A percentile compares a stretch with the other conserved stretches of the same genome.
Evolutionary conservation across 305 asterid genomes (phyloP).

Genomic region (Fraxinus nigra): DNA sequence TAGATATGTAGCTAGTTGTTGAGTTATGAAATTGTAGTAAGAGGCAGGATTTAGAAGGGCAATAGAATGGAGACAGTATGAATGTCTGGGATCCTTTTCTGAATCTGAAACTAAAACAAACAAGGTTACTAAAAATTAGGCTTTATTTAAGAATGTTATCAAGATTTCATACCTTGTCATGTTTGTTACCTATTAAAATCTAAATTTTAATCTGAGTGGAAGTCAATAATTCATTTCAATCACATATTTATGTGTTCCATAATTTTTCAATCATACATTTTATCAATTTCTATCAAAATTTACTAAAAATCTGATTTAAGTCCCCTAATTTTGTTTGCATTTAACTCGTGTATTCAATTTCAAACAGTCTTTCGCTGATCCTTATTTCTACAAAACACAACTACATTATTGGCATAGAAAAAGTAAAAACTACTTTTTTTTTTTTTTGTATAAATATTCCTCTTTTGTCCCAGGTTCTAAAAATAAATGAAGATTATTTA

Average conservation of each 20-base stretch:
- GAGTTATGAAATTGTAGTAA: slow-evolving; percentile 1
- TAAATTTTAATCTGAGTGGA: too few relatives aligned
- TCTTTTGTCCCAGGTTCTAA: background rate
- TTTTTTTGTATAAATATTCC: background rate
- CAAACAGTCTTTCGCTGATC: slow-evolving; percentile 11
- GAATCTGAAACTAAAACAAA: slow-evolving; percentile 14
- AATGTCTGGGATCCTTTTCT: slow-evolving; percentile 28
- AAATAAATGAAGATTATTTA: background rate
- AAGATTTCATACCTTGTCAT: background rate
- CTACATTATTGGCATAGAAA: background rate
- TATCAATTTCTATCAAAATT: too few relatives aligned
- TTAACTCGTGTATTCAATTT: background rate
- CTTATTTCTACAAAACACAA: background rate
- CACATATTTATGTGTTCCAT: too few relatives aligned
- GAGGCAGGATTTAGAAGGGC: slow-evolving; percentile 19
- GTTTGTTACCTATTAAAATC: too few relatives aligned
- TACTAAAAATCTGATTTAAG: too few relatives aligned
- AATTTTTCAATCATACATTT: too few relatives aligned
- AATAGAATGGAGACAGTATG: slow-evolving; percentile 37
- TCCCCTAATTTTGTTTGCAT: background rate
- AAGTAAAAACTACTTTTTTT: too few relatives aligned
- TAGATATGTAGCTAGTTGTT: background rate
- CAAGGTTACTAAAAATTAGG: slow-evolving; percentile 28
- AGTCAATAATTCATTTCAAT: too few relatives aligned
- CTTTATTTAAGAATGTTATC: slow-evolving; percentile 21